Evolutionary conservation across 768 basidiomycete species (phyloP).

Genomic region (Mrakia hoshinonis): DNA sequence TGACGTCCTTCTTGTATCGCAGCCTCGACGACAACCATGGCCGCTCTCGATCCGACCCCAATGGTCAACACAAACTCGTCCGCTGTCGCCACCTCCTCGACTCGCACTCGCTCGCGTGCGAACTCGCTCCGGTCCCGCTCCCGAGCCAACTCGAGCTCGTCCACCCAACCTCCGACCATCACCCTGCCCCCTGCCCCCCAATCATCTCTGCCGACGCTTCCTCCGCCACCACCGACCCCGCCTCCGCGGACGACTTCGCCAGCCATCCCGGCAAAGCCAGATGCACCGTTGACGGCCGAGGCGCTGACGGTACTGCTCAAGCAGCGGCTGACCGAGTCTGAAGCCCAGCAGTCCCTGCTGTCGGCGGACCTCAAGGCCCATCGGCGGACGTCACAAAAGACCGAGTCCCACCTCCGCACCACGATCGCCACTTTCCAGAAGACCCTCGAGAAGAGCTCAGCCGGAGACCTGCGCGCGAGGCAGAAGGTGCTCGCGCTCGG

Average conservation of each 20-base stretch:
- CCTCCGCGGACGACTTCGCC: neutral
- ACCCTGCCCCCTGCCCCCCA: neutral
- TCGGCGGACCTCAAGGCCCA: constrained; percentile 58
- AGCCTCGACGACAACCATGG: constrained; percentile 14
- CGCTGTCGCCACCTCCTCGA: constrained; percentile 33
- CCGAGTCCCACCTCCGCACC: constrained; percentile 65
- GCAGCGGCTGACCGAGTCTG: constrained; percentile 15
- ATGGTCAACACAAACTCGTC: neutral
- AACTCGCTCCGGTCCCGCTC: constrained; percentile 38
- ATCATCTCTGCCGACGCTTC: neutral
- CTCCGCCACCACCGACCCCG: neutral
- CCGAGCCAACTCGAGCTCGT: constrained; percentile 28
- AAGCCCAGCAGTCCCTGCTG: constrained; percentile 11
- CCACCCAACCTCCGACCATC: neutral
- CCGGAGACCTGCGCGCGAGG: constrained; percentile 66
- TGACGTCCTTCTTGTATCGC: too few species aligned
- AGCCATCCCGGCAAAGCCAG: neutral
- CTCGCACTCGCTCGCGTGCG: constrained; percentile 36
- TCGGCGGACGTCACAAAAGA: constrained; percentile 72
- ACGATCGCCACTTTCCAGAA: constrained; percentile 80
- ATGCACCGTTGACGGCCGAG: constrained; percentile 2
- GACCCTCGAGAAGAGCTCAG: constrained; percentile 66
- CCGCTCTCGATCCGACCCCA: constrained; percentile 8
- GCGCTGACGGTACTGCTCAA: neutral
- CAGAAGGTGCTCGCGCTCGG: constrained; percentile 82